phyloP scores from a whole-genome alignment of 1,284 basidiomycete genomes.

The Ustilago trichophora region DNA sequence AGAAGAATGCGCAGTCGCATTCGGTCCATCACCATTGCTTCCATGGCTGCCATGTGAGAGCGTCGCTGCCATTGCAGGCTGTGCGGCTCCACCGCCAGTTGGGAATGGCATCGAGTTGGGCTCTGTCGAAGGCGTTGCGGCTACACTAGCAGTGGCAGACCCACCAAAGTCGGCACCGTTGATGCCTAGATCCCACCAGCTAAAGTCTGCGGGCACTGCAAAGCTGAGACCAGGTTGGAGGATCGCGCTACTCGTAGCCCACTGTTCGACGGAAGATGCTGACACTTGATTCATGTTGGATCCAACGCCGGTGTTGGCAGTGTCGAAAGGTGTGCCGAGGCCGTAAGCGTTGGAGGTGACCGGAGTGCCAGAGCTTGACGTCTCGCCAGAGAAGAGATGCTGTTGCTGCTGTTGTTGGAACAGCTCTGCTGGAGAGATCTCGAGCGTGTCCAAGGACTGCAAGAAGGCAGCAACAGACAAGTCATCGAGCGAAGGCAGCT shows the following conservation, averaged over 20 bases:
- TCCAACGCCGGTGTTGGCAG: background rate
- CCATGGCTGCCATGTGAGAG: background rate
- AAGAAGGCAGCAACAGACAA: conserved; percentile 63
- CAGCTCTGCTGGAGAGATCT: conserved; percentile 58
- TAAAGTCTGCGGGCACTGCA: conserved; percentile 63
- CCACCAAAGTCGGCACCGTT: conserved; percentile 14
- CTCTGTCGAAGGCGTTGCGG: conserved; percentile 22
- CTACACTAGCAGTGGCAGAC: conserved; percentile 11
- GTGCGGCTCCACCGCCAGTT: background rate
- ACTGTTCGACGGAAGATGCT: conserved; percentile 26
- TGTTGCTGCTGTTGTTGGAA: conserved; percentile 32
- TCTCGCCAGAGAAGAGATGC: conserved; percentile 17
- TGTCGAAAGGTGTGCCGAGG: conserved; percentile 5
- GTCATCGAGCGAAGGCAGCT: conserved; percentile 49
- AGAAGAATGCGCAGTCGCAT: background rate
- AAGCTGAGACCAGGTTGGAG: conserved; percentile 56
- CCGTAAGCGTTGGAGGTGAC: background rate
- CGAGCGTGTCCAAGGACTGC: conserved; percentile 62
- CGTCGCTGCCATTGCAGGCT: background rate
- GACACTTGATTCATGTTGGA: background rate
- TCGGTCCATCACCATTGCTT: background rate
- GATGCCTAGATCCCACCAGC: conserved; percentile 63
- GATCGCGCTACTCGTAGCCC: conserved; percentile 48
- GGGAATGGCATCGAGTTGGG: conserved; percentile 7
- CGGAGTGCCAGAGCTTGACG: conserved; percentile 1